phyloP scores from a whole-genome alignment of 495 filamentous ascomycete species.

The Usnea hakonensis region DNA sequence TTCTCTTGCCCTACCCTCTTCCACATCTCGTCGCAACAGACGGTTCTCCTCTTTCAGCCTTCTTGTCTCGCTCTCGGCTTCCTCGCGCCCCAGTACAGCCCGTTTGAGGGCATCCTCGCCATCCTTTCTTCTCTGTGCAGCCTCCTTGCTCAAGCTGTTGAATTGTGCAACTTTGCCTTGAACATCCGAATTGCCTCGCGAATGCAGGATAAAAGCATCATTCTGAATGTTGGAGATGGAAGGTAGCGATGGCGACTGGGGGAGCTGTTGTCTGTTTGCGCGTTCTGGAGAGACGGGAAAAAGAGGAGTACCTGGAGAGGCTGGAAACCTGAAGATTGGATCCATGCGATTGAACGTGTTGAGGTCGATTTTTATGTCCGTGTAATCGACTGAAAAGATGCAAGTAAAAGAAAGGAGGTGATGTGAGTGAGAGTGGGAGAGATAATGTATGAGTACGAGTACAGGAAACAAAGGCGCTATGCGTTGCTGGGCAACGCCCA shows the following conservation, averaged over 20 bases:
- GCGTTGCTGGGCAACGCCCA: background rate
- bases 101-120: conserved; percentile 68
- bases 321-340: conserved; percentile 33
- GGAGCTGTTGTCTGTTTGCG: conserved; percentile 60
- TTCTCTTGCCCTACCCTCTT: conserved; percentile 66
- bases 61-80: conserved; percentile 64
- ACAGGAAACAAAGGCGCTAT: background rate
- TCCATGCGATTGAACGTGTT: conserved; percentile 16
- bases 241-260: conserved; percentile 47
- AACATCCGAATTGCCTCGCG: conserved; percentile 58
- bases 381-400: background rate
- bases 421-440: background rate
- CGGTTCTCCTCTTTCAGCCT: conserved; percentile 51
- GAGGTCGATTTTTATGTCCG: background rate
- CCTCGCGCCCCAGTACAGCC: conserved; percentile 76
- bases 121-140: conserved; percentile 49
- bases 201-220: conserved; percentile 27
- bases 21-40: conserved; percentile 46
- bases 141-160: conserved; percentile 60
- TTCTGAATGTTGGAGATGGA: conserved; percentile 36
- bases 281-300: conserved; percentile 72
- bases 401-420: background rate
- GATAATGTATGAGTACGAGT: too few relatives aligned
- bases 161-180: conserved; percentile 81
- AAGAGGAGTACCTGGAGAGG: conserved; percentile 55